Conservation (phyloP, 805 yeast species). For the Candida vartiovaarae region DNA sequence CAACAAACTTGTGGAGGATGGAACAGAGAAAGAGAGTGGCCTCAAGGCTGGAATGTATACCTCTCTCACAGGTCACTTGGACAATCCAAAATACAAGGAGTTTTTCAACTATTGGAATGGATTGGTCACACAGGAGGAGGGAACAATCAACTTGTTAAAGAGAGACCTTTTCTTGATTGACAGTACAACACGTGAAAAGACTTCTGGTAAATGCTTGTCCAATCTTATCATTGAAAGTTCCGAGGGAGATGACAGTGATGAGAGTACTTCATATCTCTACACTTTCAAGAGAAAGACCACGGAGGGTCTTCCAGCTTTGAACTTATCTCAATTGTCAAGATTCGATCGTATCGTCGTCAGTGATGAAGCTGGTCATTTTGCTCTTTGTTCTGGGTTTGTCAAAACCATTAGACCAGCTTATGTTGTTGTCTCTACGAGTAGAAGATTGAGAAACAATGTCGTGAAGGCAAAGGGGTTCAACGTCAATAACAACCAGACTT, state of each 20-base stretch:
- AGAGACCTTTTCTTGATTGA: slow-evolving; percentile 55
- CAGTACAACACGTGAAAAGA: slow-evolving; percentile 49
- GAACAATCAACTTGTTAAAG: slow-evolving; percentile 41
- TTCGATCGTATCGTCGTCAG: slow-evolving; percentile 68
- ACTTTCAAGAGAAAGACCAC: slow-evolving; percentile 36
- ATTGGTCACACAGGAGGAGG: slow-evolving; percentile 68
- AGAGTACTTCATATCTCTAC: slow-evolving; percentile 33
- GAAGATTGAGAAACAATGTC: slow-evolving; percentile 40
- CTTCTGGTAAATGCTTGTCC: slow-evolving; percentile 54
- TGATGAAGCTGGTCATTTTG: slow-evolving; percentile 74
- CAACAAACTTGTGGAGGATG: slow-evolving; percentile 53
- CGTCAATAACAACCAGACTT: slow-evolving; percentile 38
- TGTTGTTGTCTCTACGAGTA: slow-evolving; percentile 44
- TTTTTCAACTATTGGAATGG: slow-evolving; percentile 73
- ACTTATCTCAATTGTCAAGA: slow-evolving; percentile 41
- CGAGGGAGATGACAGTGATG: slow-evolving; percentile 15
- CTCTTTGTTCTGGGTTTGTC: slow-evolving; percentile 59
- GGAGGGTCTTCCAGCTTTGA: slow-evolving; percentile 12
- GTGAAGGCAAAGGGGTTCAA: slow-evolving; percentile 34
- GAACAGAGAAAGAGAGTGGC: slow-evolving; percentile 48
- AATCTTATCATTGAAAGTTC: slow-evolving; percentile 34
- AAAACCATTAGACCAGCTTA: slow-evolving; percentile 33
- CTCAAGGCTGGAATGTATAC: slow-evolving; percentile 41
- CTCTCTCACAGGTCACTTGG: slow-evolving; percentile 43
- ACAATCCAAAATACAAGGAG: slow-evolving; percentile 33